Percentiles rank a stretch among this genome's conserved stretches.
Conservation (phyloP, 441 rosid genomes). For the Bocquillonia castaneifolia region DNA sequence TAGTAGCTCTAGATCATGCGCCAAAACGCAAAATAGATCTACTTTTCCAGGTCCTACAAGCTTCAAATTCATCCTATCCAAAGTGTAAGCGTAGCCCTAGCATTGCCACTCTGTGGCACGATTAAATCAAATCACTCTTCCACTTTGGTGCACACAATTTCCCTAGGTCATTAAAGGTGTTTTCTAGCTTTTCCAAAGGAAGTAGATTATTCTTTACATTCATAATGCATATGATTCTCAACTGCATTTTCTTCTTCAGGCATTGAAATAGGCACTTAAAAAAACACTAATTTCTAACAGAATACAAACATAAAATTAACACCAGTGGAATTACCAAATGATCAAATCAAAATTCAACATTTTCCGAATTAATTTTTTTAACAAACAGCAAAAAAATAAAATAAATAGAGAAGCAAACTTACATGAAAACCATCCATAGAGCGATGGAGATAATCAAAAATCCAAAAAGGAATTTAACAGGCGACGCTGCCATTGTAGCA, state of each 20-base stretch:
- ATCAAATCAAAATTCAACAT: slow-evolving; percentile 1
- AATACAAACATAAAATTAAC: too few relatives aligned
- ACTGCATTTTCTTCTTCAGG: too few relatives aligned
- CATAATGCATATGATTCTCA: too few relatives aligned
- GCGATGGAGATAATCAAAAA: slow-evolving; percentile 70
- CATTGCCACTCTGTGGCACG: background rate
- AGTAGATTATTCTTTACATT: too few relatives aligned
- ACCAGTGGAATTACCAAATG: too few relatives aligned
- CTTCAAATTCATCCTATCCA: slow-evolving; percentile 2
- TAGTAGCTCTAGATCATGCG: background rate
- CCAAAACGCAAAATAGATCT: background rate
- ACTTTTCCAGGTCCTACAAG: background rate
- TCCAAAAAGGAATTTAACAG: slow-evolving; percentile 87
- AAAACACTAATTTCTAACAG: too few relatives aligned
- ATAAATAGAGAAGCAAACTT: slow-evolving; percentile 29
- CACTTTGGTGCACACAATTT: background rate
- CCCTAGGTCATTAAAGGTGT: background rate
- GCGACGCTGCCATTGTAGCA: slow-evolving; percentile 90
- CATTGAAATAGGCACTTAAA: too few relatives aligned
- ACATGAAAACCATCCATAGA: slow-evolving; percentile 91
- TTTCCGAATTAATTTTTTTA: too few relatives aligned
- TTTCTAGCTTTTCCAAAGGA: too few relatives aligned
- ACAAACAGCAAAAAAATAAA: background rate
- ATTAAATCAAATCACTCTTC: background rate
- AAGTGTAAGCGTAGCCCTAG: background rate